phyloP scores from a whole-genome alignment of 2,329 filamentous ascomycete genomes.

The Phoma sp. region DNA sequence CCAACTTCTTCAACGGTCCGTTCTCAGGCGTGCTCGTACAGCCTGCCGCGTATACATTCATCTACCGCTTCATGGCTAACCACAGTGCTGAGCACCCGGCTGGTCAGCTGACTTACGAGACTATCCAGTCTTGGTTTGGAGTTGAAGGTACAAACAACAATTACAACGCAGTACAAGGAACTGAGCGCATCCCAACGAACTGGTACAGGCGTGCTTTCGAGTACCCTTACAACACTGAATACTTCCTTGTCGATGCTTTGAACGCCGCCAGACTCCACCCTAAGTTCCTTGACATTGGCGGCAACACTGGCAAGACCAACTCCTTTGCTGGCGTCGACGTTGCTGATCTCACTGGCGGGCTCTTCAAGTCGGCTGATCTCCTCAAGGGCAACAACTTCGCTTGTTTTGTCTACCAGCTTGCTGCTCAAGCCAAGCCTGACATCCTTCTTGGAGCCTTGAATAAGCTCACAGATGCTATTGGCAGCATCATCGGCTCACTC shows the following conservation, averaged over 20 bases:
- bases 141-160: constrained; percentile 23
- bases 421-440: constrained; percentile 33
- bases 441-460: constrained; percentile 24
- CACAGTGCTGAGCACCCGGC: constrained; percentile 28
- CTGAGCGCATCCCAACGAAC: constrained; percentile 30
- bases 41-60: constrained; percentile 36
- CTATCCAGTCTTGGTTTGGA: constrained; percentile 34
- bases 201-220: constrained; percentile 33
- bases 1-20: constrained; percentile 34
- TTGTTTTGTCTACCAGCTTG: constrained; percentile 27
- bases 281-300: constrained; percentile 32
- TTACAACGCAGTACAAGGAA: constrained; percentile 27
- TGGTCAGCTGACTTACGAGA: constrained; percentile 24
- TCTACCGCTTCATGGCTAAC: constrained; percentile 38
- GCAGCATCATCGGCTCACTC: constrained; percentile 21
- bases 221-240: constrained; percentile 30
- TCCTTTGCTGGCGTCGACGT: constrained; percentile 31
- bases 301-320: constrained; percentile 32
- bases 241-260: constrained; percentile 29
- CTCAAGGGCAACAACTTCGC: constrained; percentile 26
- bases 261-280: constrained; percentile 30
- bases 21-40: constrained; percentile 34
- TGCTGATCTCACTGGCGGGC: constrained; percentile 23
- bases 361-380: constrained; percentile 23
- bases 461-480: constrained; percentile 23